phyloP scores from a whole-genome alignment of 768 basidiomycete species.

The Mrakia frigida region DNA sequence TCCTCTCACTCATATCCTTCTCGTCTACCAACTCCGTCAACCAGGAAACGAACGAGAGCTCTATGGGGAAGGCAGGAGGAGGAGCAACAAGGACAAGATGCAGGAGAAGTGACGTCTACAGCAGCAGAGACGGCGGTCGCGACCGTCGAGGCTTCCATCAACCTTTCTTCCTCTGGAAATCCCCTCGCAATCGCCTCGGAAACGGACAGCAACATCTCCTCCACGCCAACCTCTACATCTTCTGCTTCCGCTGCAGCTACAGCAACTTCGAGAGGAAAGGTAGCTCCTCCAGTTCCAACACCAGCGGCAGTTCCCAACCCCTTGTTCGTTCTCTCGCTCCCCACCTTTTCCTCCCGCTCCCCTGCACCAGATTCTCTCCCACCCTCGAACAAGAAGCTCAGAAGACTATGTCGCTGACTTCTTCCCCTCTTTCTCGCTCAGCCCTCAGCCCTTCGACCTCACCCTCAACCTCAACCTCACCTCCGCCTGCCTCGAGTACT shows the following conservation, averaged over 20 bases:
- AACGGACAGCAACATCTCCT: not conserved
- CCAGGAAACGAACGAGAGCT: not conserved
- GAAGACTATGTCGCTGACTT: not conserved
- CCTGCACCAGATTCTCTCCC: too few relatives aligned
- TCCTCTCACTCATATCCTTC: not conserved
- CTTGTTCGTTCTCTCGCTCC: slow-evolving; percentile 9
- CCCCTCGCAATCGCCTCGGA: not conserved
- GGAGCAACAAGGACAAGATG: not conserved
- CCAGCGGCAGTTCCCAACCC: slow-evolving; percentile 1
- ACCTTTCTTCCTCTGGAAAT: not conserved
- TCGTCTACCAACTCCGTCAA: not conserved
- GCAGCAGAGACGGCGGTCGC: not conserved
- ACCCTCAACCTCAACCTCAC: slow-evolving; percentile 63
- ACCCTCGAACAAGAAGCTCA: not conserved
- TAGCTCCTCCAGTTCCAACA: slow-evolving; percentile 6
- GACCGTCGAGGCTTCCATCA: not conserved
- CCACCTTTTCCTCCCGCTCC: not conserved
- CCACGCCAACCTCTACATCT: not conserved
- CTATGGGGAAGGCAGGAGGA: not conserved
- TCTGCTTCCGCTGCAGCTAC: not conserved
- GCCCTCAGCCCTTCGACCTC: slow-evolving; percentile 65
- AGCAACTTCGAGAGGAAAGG: not conserved
- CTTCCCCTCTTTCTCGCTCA: not conserved
- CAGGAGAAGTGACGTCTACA: too few relatives aligned
- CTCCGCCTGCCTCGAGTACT: slow-evolving; percentile 64